Evolutionary conservation across 306 rosid genomes (phyloP).

Genomic region (Inga laurina): DNA sequence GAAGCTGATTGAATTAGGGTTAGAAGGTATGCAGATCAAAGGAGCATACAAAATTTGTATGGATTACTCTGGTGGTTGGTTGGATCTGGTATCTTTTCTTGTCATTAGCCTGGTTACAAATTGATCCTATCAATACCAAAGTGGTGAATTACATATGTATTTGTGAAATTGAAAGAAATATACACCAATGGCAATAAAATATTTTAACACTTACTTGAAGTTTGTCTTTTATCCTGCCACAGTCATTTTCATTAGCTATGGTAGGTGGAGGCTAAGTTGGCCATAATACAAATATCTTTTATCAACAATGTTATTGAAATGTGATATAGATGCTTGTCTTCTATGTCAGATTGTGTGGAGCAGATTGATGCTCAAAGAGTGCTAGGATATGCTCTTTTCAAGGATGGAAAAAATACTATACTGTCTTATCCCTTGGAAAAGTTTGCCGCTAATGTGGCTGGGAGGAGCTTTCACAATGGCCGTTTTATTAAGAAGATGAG

Average conservation of each 20-base stretch:
- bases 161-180: not conserved
- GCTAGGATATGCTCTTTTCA: conserved; percentile 67
- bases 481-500: conserved; percentile 73
- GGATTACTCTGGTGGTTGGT: conserved; percentile 6
- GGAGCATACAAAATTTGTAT: not conserved
- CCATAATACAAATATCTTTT: not conserved
- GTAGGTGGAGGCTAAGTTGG: conserved; percentile 9
- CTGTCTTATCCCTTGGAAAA: conserved; percentile 64
- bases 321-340: not conserved
- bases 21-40: conserved; percentile 48
- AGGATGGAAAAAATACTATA: conserved; percentile 51
- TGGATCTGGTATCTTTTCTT: not conserved
- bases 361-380: conserved; percentile 69
- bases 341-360: conserved; percentile 60
- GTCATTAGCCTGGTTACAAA: not conserved
- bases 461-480: conserved; percentile 80
- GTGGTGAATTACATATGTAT: not conserved
- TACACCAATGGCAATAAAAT: not conserved
- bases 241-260: conserved; percentile 9
- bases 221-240: not conserved
- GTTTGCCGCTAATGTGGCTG: conserved; percentile 56
- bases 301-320: conserved; percentile 22
- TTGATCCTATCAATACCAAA: not conserved
- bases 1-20: conserved; percentile 61
- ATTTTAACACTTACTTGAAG: not conserved